phyloP scores from a whole-genome alignment of 768 basidiomycete genomes.

The Daedaleopsis nitida region DNA sequence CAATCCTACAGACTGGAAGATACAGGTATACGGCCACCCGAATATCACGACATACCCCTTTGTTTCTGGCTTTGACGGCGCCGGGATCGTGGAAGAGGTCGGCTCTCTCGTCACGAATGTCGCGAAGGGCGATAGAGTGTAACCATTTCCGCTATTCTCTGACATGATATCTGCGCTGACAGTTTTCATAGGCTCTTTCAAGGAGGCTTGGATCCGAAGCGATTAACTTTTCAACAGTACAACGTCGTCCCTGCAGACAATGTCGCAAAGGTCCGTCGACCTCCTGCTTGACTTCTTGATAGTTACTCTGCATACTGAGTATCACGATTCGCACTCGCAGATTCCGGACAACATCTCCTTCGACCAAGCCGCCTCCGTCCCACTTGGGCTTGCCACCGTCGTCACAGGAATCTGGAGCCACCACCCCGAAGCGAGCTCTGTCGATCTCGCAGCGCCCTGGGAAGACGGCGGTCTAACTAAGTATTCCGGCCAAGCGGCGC shows the following conservation, averaged over 20 bases:
- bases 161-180: not conserved
- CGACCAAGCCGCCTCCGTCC: no score
- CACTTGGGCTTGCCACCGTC: no score
- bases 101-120: constrained; percentile 32
- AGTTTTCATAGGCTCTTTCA: not conserved
- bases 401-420: no score
- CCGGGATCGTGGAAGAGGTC: constrained; percentile 40
- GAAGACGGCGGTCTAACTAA: no score
- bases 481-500: no score
- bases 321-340: no score
- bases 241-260: not conserved
- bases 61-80: constrained; percentile 17
- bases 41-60: constrained; percentile 30
- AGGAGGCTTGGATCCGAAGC: not conserved
- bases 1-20: constrained; percentile 58
- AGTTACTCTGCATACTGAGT: no score
- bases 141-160: not conserved
- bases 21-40: constrained; percentile 41
- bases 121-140: constrained; percentile 30
- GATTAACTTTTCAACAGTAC: not conserved
- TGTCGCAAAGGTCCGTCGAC: not conserved
- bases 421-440: no score
- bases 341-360: no score
- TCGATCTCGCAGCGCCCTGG: no score
- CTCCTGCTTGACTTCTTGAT: not conserved